Percentiles rank a stretch among this genome's conserved stretches.
Conservation (phyloP, 805 yeast genomes). For the Candida pseudoglaebosa region DNA sequence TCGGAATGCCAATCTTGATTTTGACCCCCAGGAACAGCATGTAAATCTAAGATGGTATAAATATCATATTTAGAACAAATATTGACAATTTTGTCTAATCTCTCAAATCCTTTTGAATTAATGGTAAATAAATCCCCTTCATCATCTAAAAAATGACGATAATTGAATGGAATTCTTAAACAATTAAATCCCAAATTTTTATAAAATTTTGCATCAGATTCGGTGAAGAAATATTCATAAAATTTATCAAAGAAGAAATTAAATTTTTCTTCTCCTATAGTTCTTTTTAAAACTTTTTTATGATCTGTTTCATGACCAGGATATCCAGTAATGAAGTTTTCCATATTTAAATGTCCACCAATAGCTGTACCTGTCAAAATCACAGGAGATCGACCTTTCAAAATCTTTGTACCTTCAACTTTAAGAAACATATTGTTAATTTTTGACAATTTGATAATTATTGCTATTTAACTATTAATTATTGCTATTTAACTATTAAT, state of each 20-base stretch:
- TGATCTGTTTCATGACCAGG: conserved; percentile 54
- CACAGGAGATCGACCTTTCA: conserved; percentile 32
- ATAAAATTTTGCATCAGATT: conserved; percentile 44
- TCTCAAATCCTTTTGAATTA: conserved; percentile 43
- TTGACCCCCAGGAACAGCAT: conserved; percentile 51
- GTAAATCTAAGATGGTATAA: conserved; percentile 47
- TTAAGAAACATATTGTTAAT: conserved; percentile 22
- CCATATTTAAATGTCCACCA: conserved; percentile 54
- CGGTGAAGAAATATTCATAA: conserved; percentile 53
- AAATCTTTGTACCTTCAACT: conserved; percentile 46
- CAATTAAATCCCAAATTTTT: conserved; percentile 41
- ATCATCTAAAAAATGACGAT: conserved; percentile 45
- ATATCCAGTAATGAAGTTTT: conserved; percentile 53
- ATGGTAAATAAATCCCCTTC: conserved; percentile 42
- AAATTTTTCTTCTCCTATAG: conserved; percentile 45
- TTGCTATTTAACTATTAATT: too few species aligned
- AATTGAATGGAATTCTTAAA: conserved; percentile 49
- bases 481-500: too few species aligned
- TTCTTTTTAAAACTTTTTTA: conserved; percentile 34
- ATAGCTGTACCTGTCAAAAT: conserved; percentile 46
- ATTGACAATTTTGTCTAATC: conserved; percentile 40
- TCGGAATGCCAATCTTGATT: conserved; percentile 55
- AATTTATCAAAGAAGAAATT: conserved; percentile 49
- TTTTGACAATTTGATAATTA: background rate
- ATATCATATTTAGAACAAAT: conserved; percentile 44